These are phyloP conservation scores for Epichloe brachyelytri DNA, from an alignment of 2,329 filamentous ascomycete genomes.

Conservation along the genomic window DNA sequence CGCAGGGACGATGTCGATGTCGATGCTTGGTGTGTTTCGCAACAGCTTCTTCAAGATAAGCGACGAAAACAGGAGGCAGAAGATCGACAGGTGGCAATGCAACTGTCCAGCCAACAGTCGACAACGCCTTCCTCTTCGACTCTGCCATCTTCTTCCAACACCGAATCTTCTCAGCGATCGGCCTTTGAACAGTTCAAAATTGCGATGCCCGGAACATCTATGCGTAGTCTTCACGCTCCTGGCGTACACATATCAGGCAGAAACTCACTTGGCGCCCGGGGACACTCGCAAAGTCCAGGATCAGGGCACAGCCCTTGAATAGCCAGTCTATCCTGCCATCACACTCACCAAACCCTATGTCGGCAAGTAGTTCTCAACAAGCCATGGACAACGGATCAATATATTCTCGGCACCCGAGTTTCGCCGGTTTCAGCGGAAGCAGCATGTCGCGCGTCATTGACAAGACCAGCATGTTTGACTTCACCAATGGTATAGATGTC, in stretches of 20 bases:
- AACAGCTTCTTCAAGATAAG: slow-evolving; percentile 23
- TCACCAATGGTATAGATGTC: slow-evolving; percentile 19
- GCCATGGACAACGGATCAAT: neutral
- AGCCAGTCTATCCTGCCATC: neutral
- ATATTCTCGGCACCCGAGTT: neutral
- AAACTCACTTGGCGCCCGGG: neutral
- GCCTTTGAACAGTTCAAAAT: slow-evolving; percentile 6
- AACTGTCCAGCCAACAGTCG: slow-evolving; percentile 13
- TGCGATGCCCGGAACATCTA: neutral
- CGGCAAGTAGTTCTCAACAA: neutral
- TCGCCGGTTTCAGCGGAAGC: slow-evolving; percentile 3
- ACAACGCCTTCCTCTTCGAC: neutral
- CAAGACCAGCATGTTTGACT: slow-evolving; percentile 26
- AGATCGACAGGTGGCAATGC: slow-evolving; percentile 17
- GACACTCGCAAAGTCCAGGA: neutral
- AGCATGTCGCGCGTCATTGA: slow-evolving; percentile 23
- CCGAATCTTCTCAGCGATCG: slow-evolving; percentile 7
- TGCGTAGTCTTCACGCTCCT: no score
- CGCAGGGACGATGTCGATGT: slow-evolving; percentile 21
- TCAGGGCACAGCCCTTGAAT: neutral
- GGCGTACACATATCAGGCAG: neutral
- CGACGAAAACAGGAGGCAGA: slow-evolving; percentile 16
- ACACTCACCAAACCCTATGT: neutral
- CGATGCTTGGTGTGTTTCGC: slow-evolving; percentile 15
- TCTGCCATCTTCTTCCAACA: neutral